Conservation (phyloP, 2,329 filamentous ascomycete species). For the Colletotrichum sojae region DNA sequence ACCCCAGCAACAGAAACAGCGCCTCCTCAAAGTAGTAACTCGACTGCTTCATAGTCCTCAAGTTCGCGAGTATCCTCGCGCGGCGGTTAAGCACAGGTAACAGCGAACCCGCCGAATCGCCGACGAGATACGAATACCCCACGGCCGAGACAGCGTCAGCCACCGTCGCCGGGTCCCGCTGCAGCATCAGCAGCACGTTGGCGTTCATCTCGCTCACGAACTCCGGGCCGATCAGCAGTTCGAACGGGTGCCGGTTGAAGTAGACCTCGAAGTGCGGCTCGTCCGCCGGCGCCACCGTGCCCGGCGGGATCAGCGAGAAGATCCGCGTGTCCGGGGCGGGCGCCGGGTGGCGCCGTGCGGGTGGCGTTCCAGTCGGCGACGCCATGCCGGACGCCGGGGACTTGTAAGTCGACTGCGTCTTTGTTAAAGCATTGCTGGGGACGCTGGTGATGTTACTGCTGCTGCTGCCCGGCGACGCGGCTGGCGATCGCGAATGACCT, state of each 20-base stretch:
- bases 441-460: neutral
- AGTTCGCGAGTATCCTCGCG: conserved; percentile 47
- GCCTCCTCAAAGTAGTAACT: conserved; percentile 47
- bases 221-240: conserved; percentile 48
- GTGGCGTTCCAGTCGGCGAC: neutral
- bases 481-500: conserved; percentile 5
- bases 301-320: conserved; percentile 45
- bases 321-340: conserved; percentile 20
- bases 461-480: neutral
- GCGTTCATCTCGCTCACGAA: conserved; percentile 52
- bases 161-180: conserved; percentile 47
- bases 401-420: too few relatives aligned
- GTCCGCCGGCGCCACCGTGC: conserved; percentile 45
- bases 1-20: conserved; percentile 46
- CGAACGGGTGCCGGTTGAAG: conserved; percentile 48
- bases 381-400: neutral
- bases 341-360: neutral
- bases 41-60: conserved; percentile 44
- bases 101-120: conserved; percentile 33
- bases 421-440: too few relatives aligned
- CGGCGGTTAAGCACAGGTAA: conserved; percentile 46
- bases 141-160: conserved; percentile 49
- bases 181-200: conserved; percentile 47
- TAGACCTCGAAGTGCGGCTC: conserved; percentile 48
- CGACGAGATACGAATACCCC: conserved; percentile 47